Conservation (phyloP, 306 rosid species). For the Pachyrhizus erosus region DNA sequence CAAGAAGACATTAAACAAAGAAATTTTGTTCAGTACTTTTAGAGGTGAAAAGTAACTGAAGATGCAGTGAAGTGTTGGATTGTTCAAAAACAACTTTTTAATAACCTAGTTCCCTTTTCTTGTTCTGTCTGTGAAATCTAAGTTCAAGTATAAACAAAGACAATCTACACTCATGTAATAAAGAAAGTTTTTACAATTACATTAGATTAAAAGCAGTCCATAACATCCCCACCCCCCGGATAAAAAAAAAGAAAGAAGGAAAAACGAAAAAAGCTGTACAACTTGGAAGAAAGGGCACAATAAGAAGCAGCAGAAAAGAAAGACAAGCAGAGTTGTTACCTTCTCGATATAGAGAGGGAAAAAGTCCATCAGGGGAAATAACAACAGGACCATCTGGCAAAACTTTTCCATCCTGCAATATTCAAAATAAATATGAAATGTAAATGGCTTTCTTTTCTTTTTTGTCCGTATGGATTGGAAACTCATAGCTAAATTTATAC, state of each 20-base stretch:
- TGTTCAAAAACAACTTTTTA: not conserved
- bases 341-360: constrained; percentile 96
- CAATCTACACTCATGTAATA: not conserved
- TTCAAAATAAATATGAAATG: constrained; percentile 35
- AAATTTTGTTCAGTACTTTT: not conserved
- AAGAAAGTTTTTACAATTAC: constrained; percentile 1
- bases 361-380: constrained; percentile 96
- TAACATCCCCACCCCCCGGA: not conserved
- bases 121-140: constrained; percentile 13
- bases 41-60: not conserved
- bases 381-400: constrained; percentile 96
- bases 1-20: not conserved
- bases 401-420: constrained; percentile 83
- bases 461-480: constrained; percentile 37
- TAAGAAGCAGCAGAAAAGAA: constrained; percentile 10
- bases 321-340: constrained; percentile 57
- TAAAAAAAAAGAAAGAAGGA: not conserved
- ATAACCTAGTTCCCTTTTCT: not conserved
- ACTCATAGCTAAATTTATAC: constrained; percentile 35
- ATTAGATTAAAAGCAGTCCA: not conserved
- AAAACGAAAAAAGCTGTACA: not conserved
- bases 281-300: not conserved
- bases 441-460: not conserved
- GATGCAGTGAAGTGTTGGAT: not conserved
- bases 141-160: constrained; percentile 17